Conservation (phyloP, 2,329 filamentous ascomycete genomes). For the Exophiala sp. region DNA sequence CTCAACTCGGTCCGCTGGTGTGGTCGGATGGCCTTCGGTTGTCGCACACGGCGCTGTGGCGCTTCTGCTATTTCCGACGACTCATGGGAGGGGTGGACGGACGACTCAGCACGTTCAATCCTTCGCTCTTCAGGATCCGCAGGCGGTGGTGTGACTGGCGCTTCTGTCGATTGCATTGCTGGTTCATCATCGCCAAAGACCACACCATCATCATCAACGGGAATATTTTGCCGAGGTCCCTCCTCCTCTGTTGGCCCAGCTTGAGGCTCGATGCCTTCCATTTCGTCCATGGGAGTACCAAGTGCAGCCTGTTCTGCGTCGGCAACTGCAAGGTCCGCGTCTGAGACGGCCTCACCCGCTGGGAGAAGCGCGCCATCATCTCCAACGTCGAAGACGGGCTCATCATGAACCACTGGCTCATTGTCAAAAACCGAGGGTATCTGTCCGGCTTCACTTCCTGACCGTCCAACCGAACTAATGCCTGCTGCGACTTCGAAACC, state of each 20-base stretch:
- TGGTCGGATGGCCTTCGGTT: conserved; percentile 40
- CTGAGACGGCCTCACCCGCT: conserved; percentile 22
- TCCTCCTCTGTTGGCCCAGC: background rate
- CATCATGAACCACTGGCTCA: conserved; percentile 34
- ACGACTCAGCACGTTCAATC: conserved; percentile 15
- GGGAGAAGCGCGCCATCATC: conserved; percentile 57
- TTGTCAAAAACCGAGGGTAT: conserved; percentile 35
- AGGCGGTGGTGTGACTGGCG: conserved; percentile 18
- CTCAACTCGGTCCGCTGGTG: conserved; percentile 53
- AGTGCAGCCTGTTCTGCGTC: background rate
- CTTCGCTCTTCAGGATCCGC: conserved; percentile 14
- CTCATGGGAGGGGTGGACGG: conserved; percentile 3
- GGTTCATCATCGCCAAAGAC: conserved; percentile 32
- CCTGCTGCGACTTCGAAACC: conserved; percentile 43
- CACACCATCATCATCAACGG: conserved; percentile 29
- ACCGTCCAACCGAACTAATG: conserved; percentile 37
- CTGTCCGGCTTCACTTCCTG: conserved; percentile 31
- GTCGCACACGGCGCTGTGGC: conserved; percentile 35
- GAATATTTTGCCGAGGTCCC: conserved; percentile 23
- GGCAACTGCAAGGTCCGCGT: conserved; percentile 11
- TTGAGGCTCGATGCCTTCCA: background rate
- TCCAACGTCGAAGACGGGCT: conserved; percentile 57
- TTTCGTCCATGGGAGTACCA: background rate
- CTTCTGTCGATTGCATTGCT: conserved; percentile 30
- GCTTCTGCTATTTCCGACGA: conserved; percentile 19